Percentiles rank a stretch among this genome's conserved stretches.
Evolutionary conservation across 768 basidiomycete species (phyloP).

Genomic region (Lyophyllum semitale): DNA sequence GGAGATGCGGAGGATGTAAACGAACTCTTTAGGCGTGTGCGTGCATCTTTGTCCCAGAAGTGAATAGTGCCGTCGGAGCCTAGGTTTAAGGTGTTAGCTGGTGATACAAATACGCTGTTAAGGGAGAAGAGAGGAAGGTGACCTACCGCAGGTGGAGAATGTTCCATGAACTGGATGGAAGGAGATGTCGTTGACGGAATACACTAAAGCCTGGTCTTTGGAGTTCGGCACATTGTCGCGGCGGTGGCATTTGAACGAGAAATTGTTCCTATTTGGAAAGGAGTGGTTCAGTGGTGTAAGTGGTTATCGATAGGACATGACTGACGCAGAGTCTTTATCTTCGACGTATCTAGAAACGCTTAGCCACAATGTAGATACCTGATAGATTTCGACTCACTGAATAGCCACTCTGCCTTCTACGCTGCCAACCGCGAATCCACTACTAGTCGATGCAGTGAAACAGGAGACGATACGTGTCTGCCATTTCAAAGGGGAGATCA

Average conservation of each 20-base stretch:
- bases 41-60: slow-evolving; percentile 94
- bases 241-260: slow-evolving; percentile 86
- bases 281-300: not conserved
- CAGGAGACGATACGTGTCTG: slow-evolving; percentile 88
- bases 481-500: slow-evolving; percentile 89
- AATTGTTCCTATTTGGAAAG: slow-evolving; percentile 59
- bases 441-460: slow-evolving; percentile 65
- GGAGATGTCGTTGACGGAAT: slow-evolving; percentile 82
- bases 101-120: slow-evolving; percentile 17
- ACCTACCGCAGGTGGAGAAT: slow-evolving; percentile 74
- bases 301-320: not conserved
- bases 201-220: slow-evolving; percentile 73
- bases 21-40: slow-evolving; percentile 88
- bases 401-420: slow-evolving; percentile 93
- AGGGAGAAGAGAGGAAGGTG: slow-evolving; percentile 9
- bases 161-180: slow-evolving; percentile 87
- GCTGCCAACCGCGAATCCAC: slow-evolving; percentile 83
- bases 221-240: slow-evolving; percentile 54
- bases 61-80: slow-evolving; percentile 86
- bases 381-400: slow-evolving; percentile 63
- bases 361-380: not conserved
- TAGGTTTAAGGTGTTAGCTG: slow-evolving; percentile 21
- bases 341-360: slow-evolving; percentile 68
- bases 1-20: slow-evolving; percentile 6
- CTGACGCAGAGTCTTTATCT: slow-evolving; percentile 75